phyloP scores from a whole-genome alignment of 257 asterid species.

The Jasminum sambac region DNA sequence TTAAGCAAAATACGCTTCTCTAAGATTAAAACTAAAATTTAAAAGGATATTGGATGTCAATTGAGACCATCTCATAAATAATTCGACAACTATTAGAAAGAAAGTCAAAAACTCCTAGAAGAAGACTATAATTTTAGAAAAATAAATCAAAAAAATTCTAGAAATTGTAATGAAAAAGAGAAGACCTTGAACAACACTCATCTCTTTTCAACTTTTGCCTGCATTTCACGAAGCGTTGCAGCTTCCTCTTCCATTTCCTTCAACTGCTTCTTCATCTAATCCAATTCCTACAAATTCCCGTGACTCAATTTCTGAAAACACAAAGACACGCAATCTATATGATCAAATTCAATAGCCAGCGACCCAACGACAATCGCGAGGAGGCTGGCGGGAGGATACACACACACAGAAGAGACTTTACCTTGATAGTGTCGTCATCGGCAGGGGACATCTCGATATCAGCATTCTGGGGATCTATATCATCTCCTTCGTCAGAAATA shows the following conservation, averaged over 20 bases:
- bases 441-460: constrained; percentile 38
- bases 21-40: too few species aligned
- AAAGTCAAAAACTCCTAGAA: too few species aligned
- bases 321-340: too few species aligned
- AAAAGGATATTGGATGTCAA: too few species aligned
- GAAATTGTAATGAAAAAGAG: too few species aligned
- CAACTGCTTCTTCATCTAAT: constrained; percentile 54
- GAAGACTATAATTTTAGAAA: too few species aligned
- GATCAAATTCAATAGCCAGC: constrained; percentile 7
- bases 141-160: background rate
- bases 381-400: too few species aligned
- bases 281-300: constrained; percentile 36
- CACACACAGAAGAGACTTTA: background rate
- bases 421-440: constrained; percentile 47
- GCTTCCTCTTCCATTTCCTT: constrained; percentile 58
- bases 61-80: too few species aligned
- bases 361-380: constrained; percentile 31
- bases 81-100: too few species aligned
- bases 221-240: constrained; percentile 53
- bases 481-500: too few species aligned
- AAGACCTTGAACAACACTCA: constrained; percentile 50
- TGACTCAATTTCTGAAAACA: too few species aligned
- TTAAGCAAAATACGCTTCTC: too few species aligned
- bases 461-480: constrained; percentile 30
- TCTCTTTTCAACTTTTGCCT: constrained; percentile 52